Evolutionary conservation across 345 rosid genomes (phyloP).

Genomic region (Corymbia maculata): DNA sequence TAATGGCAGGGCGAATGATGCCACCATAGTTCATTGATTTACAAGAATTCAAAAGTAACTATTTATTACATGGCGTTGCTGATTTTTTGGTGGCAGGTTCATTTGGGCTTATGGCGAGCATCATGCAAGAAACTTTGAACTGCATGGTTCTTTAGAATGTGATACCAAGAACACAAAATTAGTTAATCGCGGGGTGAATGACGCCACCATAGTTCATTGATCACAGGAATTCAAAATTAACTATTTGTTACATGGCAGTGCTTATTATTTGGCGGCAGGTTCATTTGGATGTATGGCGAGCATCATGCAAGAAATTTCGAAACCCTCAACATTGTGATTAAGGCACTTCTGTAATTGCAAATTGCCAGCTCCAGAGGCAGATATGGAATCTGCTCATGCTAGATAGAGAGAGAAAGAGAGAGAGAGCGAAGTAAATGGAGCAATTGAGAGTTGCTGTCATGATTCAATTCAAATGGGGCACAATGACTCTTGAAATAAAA

Average conservation of each 20-base stretch:
- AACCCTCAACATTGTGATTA: neutral
- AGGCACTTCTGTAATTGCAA: neutral
- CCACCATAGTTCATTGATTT: neutral
- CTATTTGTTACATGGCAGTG: too few relatives aligned
- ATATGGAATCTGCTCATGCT: too few relatives aligned
- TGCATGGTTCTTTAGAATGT: too few relatives aligned
- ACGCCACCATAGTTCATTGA: too few relatives aligned
- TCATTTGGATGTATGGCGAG: too few relatives aligned
- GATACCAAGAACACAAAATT: too few relatives aligned
- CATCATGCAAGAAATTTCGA: too few relatives aligned
- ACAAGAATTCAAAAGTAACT: neutral
- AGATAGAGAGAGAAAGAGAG: neutral
- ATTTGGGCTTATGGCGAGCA: neutral
- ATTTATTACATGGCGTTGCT: neutral
- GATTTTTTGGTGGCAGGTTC: neutral
- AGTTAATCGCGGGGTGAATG: too few relatives aligned
- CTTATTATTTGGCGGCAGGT: too few relatives aligned
- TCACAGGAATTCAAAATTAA: too few relatives aligned
- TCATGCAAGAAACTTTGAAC: neutral
- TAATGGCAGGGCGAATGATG: neutral
- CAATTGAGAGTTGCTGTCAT: neutral
- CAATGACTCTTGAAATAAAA: neutral
- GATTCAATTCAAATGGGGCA: neutral
- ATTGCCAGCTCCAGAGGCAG: too few relatives aligned
- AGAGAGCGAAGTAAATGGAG: neutral